These are phyloP conservation scores for Candida sp. DNA, from an alignment of 1,139 yeast genomes.

Conservation along the genomic window DNA sequence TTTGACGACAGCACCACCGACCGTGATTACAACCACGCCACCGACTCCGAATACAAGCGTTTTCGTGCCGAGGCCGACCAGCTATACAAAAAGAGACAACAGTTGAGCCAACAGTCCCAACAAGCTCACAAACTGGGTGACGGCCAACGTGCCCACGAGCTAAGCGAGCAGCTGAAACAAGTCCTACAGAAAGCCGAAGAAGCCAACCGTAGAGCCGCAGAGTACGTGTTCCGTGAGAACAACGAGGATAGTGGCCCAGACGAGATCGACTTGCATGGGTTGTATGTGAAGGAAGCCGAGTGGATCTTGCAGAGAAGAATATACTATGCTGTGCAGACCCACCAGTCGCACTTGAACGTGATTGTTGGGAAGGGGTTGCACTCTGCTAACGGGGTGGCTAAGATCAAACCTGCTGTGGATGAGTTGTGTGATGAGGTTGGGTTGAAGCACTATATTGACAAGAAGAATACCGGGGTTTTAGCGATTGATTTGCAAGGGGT, in stretches of 20 bases:
- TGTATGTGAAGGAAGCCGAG: conserved; percentile 88
- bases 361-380: conserved; percentile 97
- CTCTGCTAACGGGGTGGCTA: conserved; percentile 81
- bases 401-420: conserved; percentile 89
- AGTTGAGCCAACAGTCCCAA: conserved; percentile 72
- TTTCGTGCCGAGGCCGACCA: conserved; percentile 72
- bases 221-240: conserved; percentile 86
- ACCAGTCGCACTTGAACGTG: conserved; percentile 61
- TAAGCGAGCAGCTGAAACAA: conserved; percentile 71
- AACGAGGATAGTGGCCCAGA: conserved; percentile 83
- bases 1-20: conserved; percentile 29
- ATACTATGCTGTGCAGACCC: conserved; percentile 62
- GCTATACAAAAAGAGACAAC: conserved; percentile 60
- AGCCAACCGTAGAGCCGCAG: conserved; percentile 83
- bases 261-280: conserved; percentile 94
- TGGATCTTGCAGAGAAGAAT: conserved; percentile 76
- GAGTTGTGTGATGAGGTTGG: conserved; percentile 70
- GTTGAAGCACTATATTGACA: conserved; percentile 64
- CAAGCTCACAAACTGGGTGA: conserved; percentile 78
- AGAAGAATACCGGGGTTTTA: conserved; percentile 80
- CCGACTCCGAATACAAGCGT: conserved; percentile 65
- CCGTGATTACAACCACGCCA: conserved; percentile 74
- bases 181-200: conserved; percentile 65
- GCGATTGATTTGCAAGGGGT: conserved; percentile 60
- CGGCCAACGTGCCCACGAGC: conserved; percentile 69